phyloP scores from a whole-genome alignment of 305 asterid species.

The Fraxinus sp. region DNA sequence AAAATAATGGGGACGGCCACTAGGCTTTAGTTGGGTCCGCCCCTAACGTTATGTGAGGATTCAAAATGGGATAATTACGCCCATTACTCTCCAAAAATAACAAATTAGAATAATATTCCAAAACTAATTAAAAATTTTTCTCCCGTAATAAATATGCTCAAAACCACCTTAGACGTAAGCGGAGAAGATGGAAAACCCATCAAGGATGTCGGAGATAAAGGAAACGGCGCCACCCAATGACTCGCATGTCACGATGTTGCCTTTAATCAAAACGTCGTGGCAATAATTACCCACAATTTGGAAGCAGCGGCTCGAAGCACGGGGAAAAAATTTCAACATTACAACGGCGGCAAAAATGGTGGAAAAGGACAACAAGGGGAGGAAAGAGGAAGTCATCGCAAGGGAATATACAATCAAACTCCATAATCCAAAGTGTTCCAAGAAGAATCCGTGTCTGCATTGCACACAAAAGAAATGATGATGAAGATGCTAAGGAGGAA shows the following conservation, averaged over 20 bases:
- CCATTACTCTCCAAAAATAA: too few species aligned
- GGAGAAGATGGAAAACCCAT: slow-evolving; percentile 58
- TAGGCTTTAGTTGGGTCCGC: too few species aligned
- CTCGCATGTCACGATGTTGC: slow-evolving; percentile 56
- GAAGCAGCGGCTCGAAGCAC: not conserved
- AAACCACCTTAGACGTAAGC: slow-evolving; percentile 57
- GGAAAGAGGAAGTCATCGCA: slow-evolving; percentile 25
- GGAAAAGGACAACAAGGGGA: slow-evolving; percentile 13
- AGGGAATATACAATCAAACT: slow-evolving; percentile 25
- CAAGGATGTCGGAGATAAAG: slow-evolving; percentile 74
- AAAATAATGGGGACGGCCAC: too few species aligned
- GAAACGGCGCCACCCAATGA: slow-evolving; percentile 92
- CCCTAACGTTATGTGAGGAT: too few species aligned
- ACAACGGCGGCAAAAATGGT: slow-evolving; percentile 2
- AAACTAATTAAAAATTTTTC: too few species aligned
- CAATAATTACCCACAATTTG: slow-evolving; percentile 47
- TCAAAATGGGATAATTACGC: too few species aligned
- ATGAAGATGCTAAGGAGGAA: too few species aligned
- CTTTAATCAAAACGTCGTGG: slow-evolving; percentile 76
- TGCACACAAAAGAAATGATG: too few species aligned
- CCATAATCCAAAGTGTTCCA: slow-evolving; percentile 31
- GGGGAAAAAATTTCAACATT: too few species aligned
- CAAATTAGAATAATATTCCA: too few species aligned
- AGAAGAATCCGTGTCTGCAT: too few species aligned
- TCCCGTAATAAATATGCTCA: too few species aligned